A percentile compares a stretch with the other conserved stretches of the same genome.
Conservation (phyloP, 2,329 filamentous ascomycete species). For the Diplodia corticola region DNA sequence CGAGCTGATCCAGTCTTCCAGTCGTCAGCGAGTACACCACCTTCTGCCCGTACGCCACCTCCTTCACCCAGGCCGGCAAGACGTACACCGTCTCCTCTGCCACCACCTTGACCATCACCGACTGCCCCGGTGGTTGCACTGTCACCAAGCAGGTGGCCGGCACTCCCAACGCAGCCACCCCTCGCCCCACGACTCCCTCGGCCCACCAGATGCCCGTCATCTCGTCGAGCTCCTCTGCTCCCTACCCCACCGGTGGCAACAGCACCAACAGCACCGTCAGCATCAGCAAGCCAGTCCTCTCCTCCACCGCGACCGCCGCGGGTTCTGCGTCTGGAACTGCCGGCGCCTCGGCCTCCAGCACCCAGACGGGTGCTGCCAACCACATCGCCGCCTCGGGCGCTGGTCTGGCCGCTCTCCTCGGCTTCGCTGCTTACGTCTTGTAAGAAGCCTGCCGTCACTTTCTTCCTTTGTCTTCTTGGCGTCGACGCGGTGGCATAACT, state of each 20-base stretch:
- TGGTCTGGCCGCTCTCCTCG: conserved; percentile 55
- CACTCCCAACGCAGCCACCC: not conserved
- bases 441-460: conserved; percentile 30
- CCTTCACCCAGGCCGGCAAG: conserved; percentile 31
- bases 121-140: conserved; percentile 27
- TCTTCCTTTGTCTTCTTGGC: not conserved
- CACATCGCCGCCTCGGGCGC: conserved; percentile 51
- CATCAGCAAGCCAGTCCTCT: conserved; percentile 9
- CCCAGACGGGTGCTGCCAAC: conserved; percentile 52
- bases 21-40: conserved; percentile 29
- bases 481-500: conserved; percentile 10
- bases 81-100: conserved; percentile 37
- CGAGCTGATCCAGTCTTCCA: not conserved
- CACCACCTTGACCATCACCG: conserved; percentile 36
- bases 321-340: not conserved
- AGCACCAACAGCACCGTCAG: conserved; percentile 23
- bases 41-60: conserved; percentile 32
- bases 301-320: not conserved
- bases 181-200: not conserved
- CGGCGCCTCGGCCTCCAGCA: conserved; percentile 30
- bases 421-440: conserved; percentile 47
- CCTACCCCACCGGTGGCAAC: conserved; percentile 22
- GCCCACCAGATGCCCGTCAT: conserved; percentile 21
- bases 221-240: conserved; percentile 6
- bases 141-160: conserved; percentile 28